Evolutionary conservation across 805 yeast genomes (phyloP), one percentile per base, ranked within the genome.

Genomic region (Candida methanosorbosa): DNA sequence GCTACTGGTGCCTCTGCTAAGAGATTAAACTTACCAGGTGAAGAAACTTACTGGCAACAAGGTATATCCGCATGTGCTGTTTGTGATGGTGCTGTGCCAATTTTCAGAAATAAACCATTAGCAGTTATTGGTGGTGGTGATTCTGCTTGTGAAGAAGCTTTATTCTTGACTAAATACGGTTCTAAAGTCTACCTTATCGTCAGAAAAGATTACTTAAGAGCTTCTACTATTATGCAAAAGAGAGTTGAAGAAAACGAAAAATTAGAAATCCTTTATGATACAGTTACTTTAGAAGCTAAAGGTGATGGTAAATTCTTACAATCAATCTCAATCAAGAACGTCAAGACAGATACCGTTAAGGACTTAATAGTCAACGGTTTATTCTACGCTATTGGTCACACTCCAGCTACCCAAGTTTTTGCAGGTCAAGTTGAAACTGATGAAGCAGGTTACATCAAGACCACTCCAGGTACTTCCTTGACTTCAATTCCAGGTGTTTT

Each of bases 11-110:
- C 99, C 17, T 81, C 95, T 27, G 99, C 99, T 39, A 86, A 81
- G 72, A 84, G 98, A 70, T 72, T 92, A 65, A 64, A 74, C 57
- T 68, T 92, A 42, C 95, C 97, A 39, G 99, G 99, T 51, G 98
- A 92, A 68, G 97, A 92, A 47, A 72, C 74, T 24, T 92, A 92
- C 75, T 92, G 99, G 99, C 99, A 92, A 70, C 82, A 81, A 60
- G 99, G 99, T 62, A 92, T 92, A 48, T 84, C 95, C 48, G 99
- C 99, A 14, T 92, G 99, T 71, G 99, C 99, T 27, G 98, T 92
- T 42, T 92, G 99, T 68, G 99, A 92, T 59, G 99, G 99, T 64
- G 99, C 99, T 23, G 94, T 92, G 33, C 99, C 99, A 50, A 88
- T 92, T 50, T 92, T 92, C 71, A 84, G 97, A 72, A 83, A 92